Conservation (phyloP, 2,329 filamentous ascomycete species). For the Periglandula ipomoeae region DNA sequence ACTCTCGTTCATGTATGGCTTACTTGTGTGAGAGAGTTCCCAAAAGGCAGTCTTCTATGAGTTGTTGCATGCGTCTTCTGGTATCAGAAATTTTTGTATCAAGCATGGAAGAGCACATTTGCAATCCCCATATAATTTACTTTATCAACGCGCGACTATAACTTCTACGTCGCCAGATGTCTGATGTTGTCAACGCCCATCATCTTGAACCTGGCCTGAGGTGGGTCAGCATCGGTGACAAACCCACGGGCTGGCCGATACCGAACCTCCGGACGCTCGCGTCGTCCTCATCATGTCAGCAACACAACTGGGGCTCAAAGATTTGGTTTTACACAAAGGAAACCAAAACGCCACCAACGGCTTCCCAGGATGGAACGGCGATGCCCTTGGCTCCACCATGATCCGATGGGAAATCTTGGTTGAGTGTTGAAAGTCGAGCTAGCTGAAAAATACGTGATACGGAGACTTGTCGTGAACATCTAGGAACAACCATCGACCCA, state of each 20-base stretch:
- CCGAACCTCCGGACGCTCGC: background rate
- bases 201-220: too few species aligned
- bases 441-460: background rate
- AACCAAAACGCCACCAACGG: background rate
- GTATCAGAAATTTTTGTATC: too few species aligned
- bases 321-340: background rate
- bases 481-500: background rate
- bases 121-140: too few species aligned
- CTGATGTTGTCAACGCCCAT: too few species aligned
- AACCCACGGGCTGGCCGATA: background rate
- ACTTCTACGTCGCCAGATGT: too few species aligned
- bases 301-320: too few species aligned
- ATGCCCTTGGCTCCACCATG: background rate
- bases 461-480: background rate
- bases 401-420: background rate
- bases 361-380: background rate
- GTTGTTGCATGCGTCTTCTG: too few species aligned
- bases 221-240: background rate
- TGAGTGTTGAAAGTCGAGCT: background rate
- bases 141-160: background rate
- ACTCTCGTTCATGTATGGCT: too few species aligned
- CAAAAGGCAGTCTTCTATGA: too few species aligned
- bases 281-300: too few species aligned
- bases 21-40: too few species aligned
- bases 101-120: too few species aligned